Conservation (phyloP, 768 basidiomycete genomes). For the Tephrocybe sp. region DNA sequence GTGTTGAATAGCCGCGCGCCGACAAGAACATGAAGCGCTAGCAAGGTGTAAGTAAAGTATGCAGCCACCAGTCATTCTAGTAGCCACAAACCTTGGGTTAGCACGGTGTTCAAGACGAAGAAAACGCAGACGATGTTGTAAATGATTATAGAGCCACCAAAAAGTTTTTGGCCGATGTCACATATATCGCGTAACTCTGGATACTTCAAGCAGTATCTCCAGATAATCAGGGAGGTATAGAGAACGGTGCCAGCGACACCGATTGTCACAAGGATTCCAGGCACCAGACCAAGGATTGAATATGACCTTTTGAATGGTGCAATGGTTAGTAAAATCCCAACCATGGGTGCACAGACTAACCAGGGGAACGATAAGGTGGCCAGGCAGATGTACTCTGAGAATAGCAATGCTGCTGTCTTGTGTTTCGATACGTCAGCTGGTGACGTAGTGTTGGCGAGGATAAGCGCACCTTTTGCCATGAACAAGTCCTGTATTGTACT, state of each 20-base stretch:
- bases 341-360: slow-evolving; percentile 10
- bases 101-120: slow-evolving; percentile 54
- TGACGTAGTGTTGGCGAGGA: not conserved
- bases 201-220: slow-evolving; percentile 47
- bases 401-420: slow-evolving; percentile 39
- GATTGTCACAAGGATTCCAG: slow-evolving; percentile 38
- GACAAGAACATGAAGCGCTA: slow-evolving; percentile 44
- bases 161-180: slow-evolving; percentile 47
- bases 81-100: slow-evolving; percentile 39
- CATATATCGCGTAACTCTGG: slow-evolving; percentile 49
- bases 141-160: slow-evolving; percentile 42
- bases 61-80: not conserved
- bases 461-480: slow-evolving; percentile 43
- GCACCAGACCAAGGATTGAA: slow-evolving; percentile 42
- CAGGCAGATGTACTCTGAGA: slow-evolving; percentile 45
- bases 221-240: slow-evolving; percentile 46
- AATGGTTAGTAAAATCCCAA: not conserved
- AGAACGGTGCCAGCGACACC: slow-evolving; percentile 34
- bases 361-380: slow-evolving; percentile 38
- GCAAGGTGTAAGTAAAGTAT: not conserved
- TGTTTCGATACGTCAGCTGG: slow-evolving; percentile 11
- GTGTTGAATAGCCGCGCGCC: slow-evolving; percentile 46
- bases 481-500: slow-evolving; percentile 32
- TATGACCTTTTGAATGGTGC: slow-evolving; percentile 29
- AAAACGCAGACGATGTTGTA: slow-evolving; percentile 50